These are phyloP conservation scores for Trapa bicornis DNA, from an alignment of 345 rosid genomes.

Conservation along the genomic window DNA sequence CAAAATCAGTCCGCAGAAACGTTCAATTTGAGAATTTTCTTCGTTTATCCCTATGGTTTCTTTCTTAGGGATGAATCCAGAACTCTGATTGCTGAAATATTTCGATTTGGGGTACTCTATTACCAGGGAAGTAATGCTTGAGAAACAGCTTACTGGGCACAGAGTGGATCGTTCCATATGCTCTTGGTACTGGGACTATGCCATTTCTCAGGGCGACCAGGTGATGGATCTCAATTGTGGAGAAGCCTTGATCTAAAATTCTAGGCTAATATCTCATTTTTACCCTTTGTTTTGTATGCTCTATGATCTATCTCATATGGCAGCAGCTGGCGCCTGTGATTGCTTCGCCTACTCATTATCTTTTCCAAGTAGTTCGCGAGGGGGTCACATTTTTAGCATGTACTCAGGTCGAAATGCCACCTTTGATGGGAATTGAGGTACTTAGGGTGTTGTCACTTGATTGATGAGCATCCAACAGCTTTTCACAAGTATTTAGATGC, in stretches of 20 bases:
- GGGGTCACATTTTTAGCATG: conserved; percentile 91
- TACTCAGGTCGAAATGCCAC: conserved; percentile 96
- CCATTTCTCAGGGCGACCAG: conserved; percentile 52
- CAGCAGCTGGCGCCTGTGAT: conserved; percentile 59
- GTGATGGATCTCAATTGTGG: background rate
- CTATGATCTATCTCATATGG: background rate
- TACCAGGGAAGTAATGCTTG: conserved; percentile 81
- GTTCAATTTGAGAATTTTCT: background rate
- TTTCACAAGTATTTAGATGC: background rate
- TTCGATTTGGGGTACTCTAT: background rate
- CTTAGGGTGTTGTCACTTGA: background rate
- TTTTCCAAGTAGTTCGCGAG: conserved; percentile 75
- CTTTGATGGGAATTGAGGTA: conserved; percentile 96
- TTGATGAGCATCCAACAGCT: background rate
- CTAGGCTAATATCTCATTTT: background rate
- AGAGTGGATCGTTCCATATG: conserved; percentile 90
- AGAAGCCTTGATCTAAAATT: background rate
- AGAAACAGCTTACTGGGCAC: conserved; percentile 95
- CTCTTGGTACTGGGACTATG: conserved; percentile 90
- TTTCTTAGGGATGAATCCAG: background rate
- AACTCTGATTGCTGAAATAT: background rate
- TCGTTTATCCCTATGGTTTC: background rate
- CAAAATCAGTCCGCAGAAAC: too few species aligned
- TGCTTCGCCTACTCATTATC: conserved; percentile 93
- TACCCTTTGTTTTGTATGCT: background rate